Conservation (phyloP, 768 basidiomycete species). For the Termitomyces sp. region DNA sequence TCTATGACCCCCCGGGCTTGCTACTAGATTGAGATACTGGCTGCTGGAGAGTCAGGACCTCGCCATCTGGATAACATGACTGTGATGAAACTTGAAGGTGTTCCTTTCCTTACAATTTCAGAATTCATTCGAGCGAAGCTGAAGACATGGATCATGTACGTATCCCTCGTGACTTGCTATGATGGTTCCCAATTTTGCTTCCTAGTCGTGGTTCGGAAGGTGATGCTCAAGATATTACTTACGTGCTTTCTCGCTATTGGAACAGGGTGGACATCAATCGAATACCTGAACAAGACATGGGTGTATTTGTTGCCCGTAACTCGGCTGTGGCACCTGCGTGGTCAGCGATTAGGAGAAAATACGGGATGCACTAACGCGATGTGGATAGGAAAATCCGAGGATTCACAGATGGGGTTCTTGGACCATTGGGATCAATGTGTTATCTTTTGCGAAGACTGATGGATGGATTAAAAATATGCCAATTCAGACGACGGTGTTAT, state of each 20-base stretch:
- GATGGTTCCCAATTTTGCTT: constrained; percentile 13
- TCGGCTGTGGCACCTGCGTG: constrained; percentile 64
- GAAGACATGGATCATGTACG: constrained; percentile 78
- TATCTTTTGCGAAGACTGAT: neutral
- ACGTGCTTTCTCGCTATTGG: constrained; percentile 70
- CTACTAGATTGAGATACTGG: constrained; percentile 72
- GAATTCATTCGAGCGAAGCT: constrained; percentile 86
- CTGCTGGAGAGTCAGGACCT: constrained; percentile 78
- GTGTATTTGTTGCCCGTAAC: constrained; percentile 58
- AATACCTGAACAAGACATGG: constrained; percentile 83
- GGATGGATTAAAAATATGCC: constrained; percentile 6
- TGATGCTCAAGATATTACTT: constrained; percentile 76
- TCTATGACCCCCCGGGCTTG: constrained; percentile 2
- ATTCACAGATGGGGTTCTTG: neutral
- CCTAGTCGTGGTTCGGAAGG: constrained; percentile 60
- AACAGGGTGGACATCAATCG: constrained; percentile 81
- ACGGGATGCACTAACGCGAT: constrained; percentile 42
- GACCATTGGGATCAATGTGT: neutral
- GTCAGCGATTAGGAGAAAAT: constrained; percentile 70
- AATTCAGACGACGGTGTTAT: constrained; percentile 2
- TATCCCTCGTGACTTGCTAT: constrained; percentile 10
- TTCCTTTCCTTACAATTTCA: constrained; percentile 81
- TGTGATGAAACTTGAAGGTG: constrained; percentile 58
- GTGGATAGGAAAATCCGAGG: constrained; percentile 1
- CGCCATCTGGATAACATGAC: constrained; percentile 64